Evolutionary conservation across 2,329 filamentous ascomycete genomes (phyloP), one percentile per base, ranked within the genome.

Genomic region (Hypoxylon sp.): DNA sequence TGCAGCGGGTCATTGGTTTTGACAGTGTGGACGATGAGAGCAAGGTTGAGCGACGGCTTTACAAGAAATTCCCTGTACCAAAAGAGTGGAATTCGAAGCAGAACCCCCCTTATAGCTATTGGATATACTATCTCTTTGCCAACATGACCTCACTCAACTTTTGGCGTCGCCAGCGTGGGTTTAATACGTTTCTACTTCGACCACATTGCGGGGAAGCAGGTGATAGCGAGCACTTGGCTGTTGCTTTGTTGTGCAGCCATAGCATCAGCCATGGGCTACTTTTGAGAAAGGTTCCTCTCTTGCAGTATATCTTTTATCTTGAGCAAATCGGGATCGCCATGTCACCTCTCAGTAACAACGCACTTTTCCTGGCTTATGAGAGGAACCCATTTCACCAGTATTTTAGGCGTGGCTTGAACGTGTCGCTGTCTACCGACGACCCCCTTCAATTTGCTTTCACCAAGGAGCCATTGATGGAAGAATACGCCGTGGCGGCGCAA

Each of bases 271-370:
- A 99, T 78, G 96, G 96, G 19, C 87, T 99, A 60, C 83, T 97
- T 60, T 87, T 99, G 42, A 91, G 96, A 70, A 99, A 99, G 79
- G 94, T 98, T 2, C 96, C 96, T 1, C 83, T 99, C 67, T 83
- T 99, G 61, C 96, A 99, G 80, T 99, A 99, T 80, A 90, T 98
- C 55, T 99, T 97, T 83, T 99, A 99, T 76, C 88, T 99, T 19
- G 94, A 99, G 77, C 95, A 98, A 78, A 98, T 99, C 70, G 96
- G 96, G 64, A 96, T 99, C 70, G 96, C 96, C 68, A 99, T 99
- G 96, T 98, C 95, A n/a, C 96, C 96, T 2, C 86, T 99, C 50
- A 97, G 94, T 80, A 99, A 99, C 83, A 99, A 99, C 75, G 96
- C 96, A 0, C 83, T 99, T 33, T 99, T 99, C 82, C 83, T 99